Percentiles rank a stretch among this genome's conserved stretches.
Conservation (phyloP, 1,139 yeast genomes). For the Kazachstania sp. region DNA sequence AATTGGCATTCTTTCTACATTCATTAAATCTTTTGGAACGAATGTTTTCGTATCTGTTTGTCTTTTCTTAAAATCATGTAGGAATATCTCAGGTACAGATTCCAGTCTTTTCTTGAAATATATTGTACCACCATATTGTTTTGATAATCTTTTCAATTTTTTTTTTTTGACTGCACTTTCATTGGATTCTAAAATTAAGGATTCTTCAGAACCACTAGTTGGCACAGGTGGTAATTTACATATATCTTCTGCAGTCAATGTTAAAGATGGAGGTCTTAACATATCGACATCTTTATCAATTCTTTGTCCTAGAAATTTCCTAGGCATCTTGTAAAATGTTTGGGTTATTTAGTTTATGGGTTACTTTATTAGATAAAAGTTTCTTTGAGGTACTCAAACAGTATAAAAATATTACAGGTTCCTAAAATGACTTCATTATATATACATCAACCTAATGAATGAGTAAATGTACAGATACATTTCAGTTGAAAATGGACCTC, state of each 20-base stretch:
- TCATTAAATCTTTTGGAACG: neutral
- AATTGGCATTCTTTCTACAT: neutral
- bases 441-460: no score
- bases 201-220: slow-evolving; percentile 2
- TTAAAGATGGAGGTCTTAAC: slow-evolving; percentile 27
- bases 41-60: neutral
- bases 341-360: neutral
- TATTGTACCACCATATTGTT: slow-evolving; percentile 26
- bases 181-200: slow-evolving; percentile 3
- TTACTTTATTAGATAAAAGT: neutral
- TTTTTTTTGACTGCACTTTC: neutral
- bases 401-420: no score
- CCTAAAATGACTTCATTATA: no score
- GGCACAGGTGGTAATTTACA: slow-evolving; percentile 19
- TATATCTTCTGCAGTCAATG: slow-evolving; percentile 25
- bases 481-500: no score
- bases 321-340: slow-evolving; percentile 16
- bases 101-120: slow-evolving; percentile 24
- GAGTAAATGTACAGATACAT: no score
- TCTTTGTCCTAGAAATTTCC: slow-evolving; percentile 25
- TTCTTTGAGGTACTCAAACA: neutral
- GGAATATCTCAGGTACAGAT: slow-evolving; percentile 27
- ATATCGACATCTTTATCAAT: slow-evolving; percentile 23
- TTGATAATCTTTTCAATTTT: slow-evolving; percentile 15
- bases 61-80: slow-evolving; percentile 18